These are phyloP conservation scores for Sedum album DNA, from an alignment of 164 flowering plant species.

Conservation along the genomic window DNA sequence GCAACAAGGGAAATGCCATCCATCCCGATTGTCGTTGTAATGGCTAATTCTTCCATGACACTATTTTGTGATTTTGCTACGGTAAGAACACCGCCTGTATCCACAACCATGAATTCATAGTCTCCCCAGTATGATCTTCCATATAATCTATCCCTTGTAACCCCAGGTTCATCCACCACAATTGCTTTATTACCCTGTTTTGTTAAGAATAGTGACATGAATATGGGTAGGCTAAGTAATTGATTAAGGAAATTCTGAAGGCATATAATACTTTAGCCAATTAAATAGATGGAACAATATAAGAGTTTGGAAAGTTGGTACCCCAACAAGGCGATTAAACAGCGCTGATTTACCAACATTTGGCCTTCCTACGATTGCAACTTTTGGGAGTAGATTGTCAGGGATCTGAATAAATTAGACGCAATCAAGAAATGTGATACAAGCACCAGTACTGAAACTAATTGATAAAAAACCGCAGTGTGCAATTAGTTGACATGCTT, in stretches of 20 bases:
- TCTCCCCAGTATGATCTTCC: conserved; percentile 93
- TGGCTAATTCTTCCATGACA: conserved; percentile 72
- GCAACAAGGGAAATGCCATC: conserved; percentile 83
- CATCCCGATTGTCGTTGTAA: conserved; percentile 87
- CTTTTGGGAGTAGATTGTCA: conserved; percentile 80
- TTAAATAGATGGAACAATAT: neutral
- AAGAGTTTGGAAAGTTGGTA: too few species aligned
- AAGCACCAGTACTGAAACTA: too few species aligned
- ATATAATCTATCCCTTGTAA: conserved; percentile 94
- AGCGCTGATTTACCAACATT: conserved; percentile 99
- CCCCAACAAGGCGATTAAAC: conserved; percentile 96
- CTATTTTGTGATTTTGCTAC: conserved; percentile 61
- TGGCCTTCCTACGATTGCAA: conserved; percentile 94
- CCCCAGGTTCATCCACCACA: conserved; percentile 99
- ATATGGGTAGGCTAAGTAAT: neutral
- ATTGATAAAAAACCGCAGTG: too few species aligned
- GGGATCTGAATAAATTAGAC: conserved; percentile 44
- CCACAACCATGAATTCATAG: conserved; percentile 87
- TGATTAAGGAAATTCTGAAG: neutral
- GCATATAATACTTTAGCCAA: too few species aligned
- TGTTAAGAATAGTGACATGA: neutral
- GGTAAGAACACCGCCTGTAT: conserved; percentile 91
- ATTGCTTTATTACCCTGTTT: conserved; percentile 78
- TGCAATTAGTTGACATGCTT: too few species aligned
- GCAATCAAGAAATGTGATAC: too few species aligned